Conservation (phyloP, 2,329 filamentous ascomycete genomes). For the Rhexocercosporidium sp. region DNA sequence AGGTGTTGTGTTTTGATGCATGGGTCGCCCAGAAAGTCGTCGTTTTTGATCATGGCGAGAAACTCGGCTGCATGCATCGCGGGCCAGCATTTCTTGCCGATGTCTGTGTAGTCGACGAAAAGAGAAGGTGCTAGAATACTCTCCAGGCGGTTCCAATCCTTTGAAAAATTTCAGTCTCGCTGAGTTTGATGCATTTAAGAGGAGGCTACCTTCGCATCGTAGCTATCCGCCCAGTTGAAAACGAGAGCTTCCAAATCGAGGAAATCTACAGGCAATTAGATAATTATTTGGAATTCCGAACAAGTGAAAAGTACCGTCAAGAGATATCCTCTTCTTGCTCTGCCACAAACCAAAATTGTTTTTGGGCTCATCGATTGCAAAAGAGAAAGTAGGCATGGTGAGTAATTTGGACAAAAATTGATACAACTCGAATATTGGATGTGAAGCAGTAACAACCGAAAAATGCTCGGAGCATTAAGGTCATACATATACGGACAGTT, state of each 20-base stretch:
- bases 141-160: slow-evolving; percentile 37
- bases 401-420: neutral
- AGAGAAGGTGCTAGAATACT: slow-evolving; percentile 36
- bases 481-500: neutral
- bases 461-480: neutral
- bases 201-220: slow-evolving; percentile 58
- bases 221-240: slow-evolving; percentile 70
- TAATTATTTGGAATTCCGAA: neutral
- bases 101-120: slow-evolving; percentile 66
- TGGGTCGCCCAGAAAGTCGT: slow-evolving; percentile 63
- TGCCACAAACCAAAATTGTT: slow-evolving; percentile 7
- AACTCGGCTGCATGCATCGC: slow-evolving; percentile 67
- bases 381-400: slow-evolving; percentile 27
- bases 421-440: neutral
- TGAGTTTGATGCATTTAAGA: neutral
- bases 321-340: slow-evolving; percentile 23
- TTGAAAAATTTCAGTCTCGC: neutral
- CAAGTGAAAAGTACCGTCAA: slow-evolving; percentile 17
- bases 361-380: slow-evolving; percentile 22
- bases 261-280: slow-evolving; percentile 46
- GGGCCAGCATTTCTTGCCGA: slow-evolving; percentile 65
- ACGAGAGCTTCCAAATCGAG: slow-evolving; percentile 52
- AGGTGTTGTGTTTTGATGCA: slow-evolving; percentile 69
- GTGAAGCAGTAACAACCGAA: neutral
- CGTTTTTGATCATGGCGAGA: slow-evolving; percentile 62